These are phyloP conservation scores for Sugiyamaella castrensis DNA, from an alignment of 1,139 yeast species.

Conservation along the genomic window DNA sequence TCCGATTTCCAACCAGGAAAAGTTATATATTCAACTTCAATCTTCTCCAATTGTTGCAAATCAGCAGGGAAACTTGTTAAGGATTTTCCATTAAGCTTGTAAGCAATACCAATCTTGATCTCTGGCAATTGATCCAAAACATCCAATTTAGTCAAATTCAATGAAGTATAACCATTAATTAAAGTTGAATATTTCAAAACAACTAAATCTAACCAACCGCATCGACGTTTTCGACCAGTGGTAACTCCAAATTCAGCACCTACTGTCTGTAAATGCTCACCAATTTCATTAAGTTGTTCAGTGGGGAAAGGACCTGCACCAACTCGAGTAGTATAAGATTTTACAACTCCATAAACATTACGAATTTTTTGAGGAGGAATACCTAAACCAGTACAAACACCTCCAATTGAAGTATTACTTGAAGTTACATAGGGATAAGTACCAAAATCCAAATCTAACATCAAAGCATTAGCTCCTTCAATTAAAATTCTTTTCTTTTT, in stretches of 20 bases:
- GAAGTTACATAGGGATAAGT: conserved; percentile 98
- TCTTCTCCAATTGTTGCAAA: conserved; percentile 71
- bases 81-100: conserved; percentile 71
- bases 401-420: conserved; percentile 94
- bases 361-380: conserved; percentile 80
- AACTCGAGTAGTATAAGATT: conserved; percentile 97
- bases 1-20: conserved; percentile 93
- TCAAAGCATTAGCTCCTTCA: conserved; percentile 98
- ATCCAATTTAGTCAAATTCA: conserved; percentile 93
- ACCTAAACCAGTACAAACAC: conserved; percentile 96
- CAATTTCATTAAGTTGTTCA: conserved; percentile 84
- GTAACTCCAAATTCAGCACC: conserved; percentile 99
- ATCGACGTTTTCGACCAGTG: conserved; percentile 98
- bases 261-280: conserved; percentile 81
- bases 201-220: conserved; percentile 98
- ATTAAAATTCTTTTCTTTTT: conserved; percentile 81
- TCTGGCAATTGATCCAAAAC: conserved; percentile 88
- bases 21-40: conserved; percentile 85
- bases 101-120: conserved; percentile 81
- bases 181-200: conserved; percentile 85
- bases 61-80: conserved; percentile 90
- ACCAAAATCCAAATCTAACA: conserved; percentile 97
- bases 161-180: conserved; percentile 91
- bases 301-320: conserved; percentile 99
- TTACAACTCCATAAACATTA: conserved; percentile 90